phyloP scores from a whole-genome alignment of 73 alveolate species.

The Paramecium sonneborni region DNA sequence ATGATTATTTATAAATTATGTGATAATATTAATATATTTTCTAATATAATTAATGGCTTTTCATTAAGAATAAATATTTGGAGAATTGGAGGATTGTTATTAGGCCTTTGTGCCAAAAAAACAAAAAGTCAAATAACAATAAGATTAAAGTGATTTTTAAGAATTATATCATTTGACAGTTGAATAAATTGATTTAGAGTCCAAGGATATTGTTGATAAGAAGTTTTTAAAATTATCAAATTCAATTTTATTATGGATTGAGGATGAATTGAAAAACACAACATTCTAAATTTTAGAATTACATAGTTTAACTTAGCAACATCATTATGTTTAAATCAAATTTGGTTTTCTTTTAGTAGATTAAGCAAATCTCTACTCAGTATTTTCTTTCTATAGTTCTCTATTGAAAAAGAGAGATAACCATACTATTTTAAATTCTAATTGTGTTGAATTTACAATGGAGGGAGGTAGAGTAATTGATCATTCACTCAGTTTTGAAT shows the following conservation, averaged over 20 bases:
- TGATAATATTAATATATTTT: not conserved
- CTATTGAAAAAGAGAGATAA: not conserved
- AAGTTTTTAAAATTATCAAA: not conserved
- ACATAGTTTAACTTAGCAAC: not conserved
- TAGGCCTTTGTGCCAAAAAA: not conserved
- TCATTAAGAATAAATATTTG: not conserved
- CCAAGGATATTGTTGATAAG: not conserved
- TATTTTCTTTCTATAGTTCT: too few species aligned
- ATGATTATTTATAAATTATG: not conserved
- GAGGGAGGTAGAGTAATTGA: not conserved
- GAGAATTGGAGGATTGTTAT: constrained; percentile 56
- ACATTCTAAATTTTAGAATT: not conserved
- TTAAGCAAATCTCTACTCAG: not conserved
- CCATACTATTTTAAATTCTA: not conserved
- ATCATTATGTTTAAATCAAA: not conserved
- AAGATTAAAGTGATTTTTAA: not conserved
- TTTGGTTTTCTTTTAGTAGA: not conserved
- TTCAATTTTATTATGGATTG: not conserved
- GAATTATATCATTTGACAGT: not conserved
- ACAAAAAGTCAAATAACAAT: too few species aligned
- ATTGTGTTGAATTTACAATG: constrained; percentile 23
- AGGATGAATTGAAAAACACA: not conserved
- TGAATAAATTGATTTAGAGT: not conserved
- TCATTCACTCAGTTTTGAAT: not conserved
- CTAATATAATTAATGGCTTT: not conserved